Percentiles rank a stretch among this genome's conserved stretches.
These are phyloP conservation scores for Penicillium diatomitis DNA, from an alignment of 495 filamentous ascomycete genomes.

Conservation along the genomic window DNA sequence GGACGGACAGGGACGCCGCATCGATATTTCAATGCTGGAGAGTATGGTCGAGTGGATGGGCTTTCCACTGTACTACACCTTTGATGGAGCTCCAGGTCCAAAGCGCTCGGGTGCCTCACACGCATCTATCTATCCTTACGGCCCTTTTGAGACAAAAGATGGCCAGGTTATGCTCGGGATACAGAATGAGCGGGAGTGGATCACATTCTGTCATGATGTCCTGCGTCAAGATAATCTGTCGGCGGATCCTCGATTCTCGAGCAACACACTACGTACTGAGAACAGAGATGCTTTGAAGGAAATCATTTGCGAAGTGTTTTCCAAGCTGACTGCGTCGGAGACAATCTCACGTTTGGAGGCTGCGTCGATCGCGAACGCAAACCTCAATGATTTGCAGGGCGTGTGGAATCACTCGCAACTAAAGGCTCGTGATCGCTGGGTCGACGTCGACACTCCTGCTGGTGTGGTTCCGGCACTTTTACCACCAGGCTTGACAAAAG, in stretches of 20 bases:
- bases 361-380: constrained; percentile 38
- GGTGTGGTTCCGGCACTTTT: constrained; percentile 34
- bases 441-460: constrained; percentile 32
- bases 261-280: constrained; percentile 22
- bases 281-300: constrained; percentile 26
- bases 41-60: constrained; percentile 48
- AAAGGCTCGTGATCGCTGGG: constrained; percentile 34
- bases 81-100: constrained; percentile 28
- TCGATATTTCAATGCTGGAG: constrained; percentile 47
- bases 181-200: constrained; percentile 46
- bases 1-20: constrained; percentile 31
- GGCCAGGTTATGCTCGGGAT: constrained; percentile 44
- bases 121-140: constrained; percentile 44
- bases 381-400: constrained; percentile 41
- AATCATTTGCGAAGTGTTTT: constrained; percentile 24
- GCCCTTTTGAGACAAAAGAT: constrained; percentile 40
- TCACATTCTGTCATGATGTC: constrained; percentile 34
- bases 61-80: constrained; percentile 46
- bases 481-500: constrained; percentile 27
- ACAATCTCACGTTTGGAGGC: constrained; percentile 23
- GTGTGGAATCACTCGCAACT: constrained; percentile 43
- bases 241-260: constrained; percentile 26
- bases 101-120: constrained; percentile 38
- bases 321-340: constrained; percentile 18
- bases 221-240: constrained; percentile 21